Evolutionary conservation across 2,329 filamentous ascomycete species (phyloP).

Genomic region (Clathrospora elynae): DNA sequence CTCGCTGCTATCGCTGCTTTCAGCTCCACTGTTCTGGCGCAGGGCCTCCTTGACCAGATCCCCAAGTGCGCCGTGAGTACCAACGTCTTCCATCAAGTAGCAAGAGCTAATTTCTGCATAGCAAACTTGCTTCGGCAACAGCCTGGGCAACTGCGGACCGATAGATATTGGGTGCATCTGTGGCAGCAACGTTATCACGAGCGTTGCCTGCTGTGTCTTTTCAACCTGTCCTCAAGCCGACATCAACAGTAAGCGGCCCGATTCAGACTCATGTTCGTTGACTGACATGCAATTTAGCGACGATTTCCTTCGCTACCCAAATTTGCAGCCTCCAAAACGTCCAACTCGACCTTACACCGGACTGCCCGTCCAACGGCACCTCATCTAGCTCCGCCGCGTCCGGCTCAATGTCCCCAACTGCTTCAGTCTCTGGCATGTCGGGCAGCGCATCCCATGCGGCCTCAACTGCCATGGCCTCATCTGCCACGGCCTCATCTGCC

Average conservation of each 20-base stretch:
- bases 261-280: not conserved
- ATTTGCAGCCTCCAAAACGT: slow-evolving; percentile 1
- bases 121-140: slow-evolving; percentile 47
- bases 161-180: slow-evolving; percentile 54
- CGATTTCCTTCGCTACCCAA: not conserved
- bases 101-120: slow-evolving; percentile 12
- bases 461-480: not conserved
- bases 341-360: not conserved
- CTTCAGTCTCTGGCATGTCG: not conserved
- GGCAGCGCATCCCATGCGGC: not conserved
- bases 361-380: slow-evolving; percentile 3
- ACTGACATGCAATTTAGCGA: not conserved
- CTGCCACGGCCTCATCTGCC: not conserved
- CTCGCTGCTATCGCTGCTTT: slow-evolving; percentile 31
- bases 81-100: not conserved
- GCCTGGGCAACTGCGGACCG: slow-evolving; percentile 46
- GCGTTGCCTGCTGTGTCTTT: slow-evolving; percentile 53
- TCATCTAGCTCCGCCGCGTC: not conserved
- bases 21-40: slow-evolving; percentile 33
- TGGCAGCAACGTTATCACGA: slow-evolving; percentile 45
- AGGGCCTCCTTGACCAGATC: slow-evolving; percentile 28
- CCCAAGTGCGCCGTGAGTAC: slow-evolving; percentile 37
- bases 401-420: not conserved
- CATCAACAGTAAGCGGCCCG: slow-evolving; percentile 19
- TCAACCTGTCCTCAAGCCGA: slow-evolving; percentile 47